Evolutionary conservation across 2,329 filamentous ascomycete genomes (phyloP).

Genomic region (Fusarium denticulatum): DNA sequence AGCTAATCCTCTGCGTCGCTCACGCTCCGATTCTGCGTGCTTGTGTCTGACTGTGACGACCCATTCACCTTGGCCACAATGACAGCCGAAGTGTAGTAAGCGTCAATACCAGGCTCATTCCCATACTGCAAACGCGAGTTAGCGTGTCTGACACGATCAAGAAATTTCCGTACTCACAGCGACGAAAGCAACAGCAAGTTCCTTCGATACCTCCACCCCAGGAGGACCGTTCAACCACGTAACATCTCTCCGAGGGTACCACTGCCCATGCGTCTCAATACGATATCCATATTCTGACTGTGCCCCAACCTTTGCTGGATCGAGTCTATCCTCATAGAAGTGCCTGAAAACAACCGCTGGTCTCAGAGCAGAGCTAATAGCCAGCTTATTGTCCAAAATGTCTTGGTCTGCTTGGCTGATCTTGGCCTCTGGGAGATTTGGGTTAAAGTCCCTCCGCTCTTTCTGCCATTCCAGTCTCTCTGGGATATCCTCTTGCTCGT

Average conservation of each 20-base stretch:
- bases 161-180: neutral
- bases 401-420: neutral
- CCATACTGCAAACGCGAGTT: neutral
- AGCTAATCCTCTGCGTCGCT: neutral
- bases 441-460: neutral
- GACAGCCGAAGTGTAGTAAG: constrained; percentile 17
- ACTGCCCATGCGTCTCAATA: neutral
- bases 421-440: neutral
- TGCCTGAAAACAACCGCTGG: neutral
- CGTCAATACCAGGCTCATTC: neutral
- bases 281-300: neutral
- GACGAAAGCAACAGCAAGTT: constrained; percentile 6
- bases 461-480: neutral
- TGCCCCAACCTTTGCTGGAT: neutral
- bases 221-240: constrained; percentile 25
- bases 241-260: neutral
- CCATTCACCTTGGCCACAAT: constrained; percentile 1
- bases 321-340: accelerated
- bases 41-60: accelerated
- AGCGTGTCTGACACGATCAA: neutral
- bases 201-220: neutral
- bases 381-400: neutral
- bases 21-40: neutral
- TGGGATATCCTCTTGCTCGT: neutral
- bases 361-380: neutral